Conservation (phyloP, 1,284 basidiomycete genomes). For the Trichosporon inkin region DNA sequence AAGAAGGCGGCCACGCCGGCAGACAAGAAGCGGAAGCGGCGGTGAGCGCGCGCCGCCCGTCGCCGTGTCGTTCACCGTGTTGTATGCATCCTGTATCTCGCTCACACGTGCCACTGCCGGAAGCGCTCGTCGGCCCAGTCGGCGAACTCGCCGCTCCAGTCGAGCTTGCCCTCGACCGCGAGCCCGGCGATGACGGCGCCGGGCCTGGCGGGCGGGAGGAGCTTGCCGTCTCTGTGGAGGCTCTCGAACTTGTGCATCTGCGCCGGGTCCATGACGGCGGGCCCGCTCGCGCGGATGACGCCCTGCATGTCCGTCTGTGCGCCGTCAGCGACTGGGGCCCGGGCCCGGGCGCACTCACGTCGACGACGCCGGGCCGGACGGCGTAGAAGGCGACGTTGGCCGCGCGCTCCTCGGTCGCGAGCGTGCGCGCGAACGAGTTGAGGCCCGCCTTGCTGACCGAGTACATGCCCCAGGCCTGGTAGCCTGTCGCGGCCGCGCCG, state of each 20-base stretch:
- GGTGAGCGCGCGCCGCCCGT: not conserved
- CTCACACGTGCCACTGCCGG: constrained; percentile 14
- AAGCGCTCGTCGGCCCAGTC: constrained; percentile 52
- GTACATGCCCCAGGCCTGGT: constrained; percentile 55
- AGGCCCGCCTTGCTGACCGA: constrained; percentile 53
- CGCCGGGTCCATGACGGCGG: constrained; percentile 42
- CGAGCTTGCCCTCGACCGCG: constrained; percentile 44
- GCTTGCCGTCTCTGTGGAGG: constrained; percentile 51
- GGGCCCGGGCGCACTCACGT: constrained; percentile 36
- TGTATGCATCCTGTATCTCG: constrained; percentile 2
- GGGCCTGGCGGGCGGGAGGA: constrained; percentile 51
- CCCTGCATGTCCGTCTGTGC: constrained; percentile 44
- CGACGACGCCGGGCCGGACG: constrained; percentile 55
- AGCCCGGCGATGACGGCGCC: constrained; percentile 54
- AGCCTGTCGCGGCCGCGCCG: constrained; percentile 53
- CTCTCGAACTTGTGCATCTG: constrained; percentile 51
- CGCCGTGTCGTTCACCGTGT: not conserved
- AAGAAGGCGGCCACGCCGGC: not conserved
- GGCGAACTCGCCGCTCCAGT: constrained; percentile 53
- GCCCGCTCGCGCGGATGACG: constrained; percentile 42
- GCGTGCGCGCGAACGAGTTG: constrained; percentile 53
- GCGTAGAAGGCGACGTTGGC: constrained; percentile 50
- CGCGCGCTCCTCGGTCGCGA: constrained; percentile 54
- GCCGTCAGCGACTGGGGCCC: constrained; percentile 5
- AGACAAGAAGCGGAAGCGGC: constrained; percentile 12